Conservation (phyloP, 108 stramenopile species). For the Skeletonema potamos region DNA sequence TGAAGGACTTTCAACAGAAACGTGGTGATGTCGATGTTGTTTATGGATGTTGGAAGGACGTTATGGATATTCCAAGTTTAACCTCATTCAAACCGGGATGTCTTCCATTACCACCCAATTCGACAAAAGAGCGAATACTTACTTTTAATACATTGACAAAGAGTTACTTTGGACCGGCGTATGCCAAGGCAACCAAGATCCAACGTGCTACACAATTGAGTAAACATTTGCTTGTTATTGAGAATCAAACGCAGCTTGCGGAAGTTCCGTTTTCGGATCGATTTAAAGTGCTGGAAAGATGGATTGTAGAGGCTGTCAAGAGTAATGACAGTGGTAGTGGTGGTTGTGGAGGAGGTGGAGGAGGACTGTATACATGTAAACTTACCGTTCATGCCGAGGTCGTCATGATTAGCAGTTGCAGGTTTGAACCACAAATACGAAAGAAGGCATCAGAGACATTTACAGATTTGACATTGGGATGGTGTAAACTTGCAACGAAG, state of each 20-base stretch:
- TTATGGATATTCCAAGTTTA: background rate
- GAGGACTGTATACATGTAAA: slow-evolving; percentile 18
- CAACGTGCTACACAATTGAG: slow-evolving; percentile 63
- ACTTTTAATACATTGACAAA: slow-evolving; percentile 75
- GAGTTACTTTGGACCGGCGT: slow-evolving; percentile 78
- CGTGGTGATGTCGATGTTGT: slow-evolving; percentile 71
- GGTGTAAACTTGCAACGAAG: slow-evolving; percentile 66
- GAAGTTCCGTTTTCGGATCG: slow-evolving; percentile 79
- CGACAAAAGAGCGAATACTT: slow-evolving; percentile 47
- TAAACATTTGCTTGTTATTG: slow-evolving; percentile 58
- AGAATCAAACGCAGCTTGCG: slow-evolving; percentile 58
- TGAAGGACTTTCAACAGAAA: slow-evolving; percentile 70
- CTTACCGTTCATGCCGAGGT: slow-evolving; percentile 54
- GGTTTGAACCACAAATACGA: slow-evolving; percentile 66
- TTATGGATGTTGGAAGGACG: slow-evolving; percentile 63
- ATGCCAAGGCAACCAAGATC: slow-evolving; percentile 68
- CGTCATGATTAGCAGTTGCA: slow-evolving; percentile 56
- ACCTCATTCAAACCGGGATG: slow-evolving; percentile 8
- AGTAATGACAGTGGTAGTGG: slow-evolving; percentile 4
- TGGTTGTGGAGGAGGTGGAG: background rate
- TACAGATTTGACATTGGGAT: slow-evolving; percentile 56
- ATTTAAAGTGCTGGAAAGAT: slow-evolving; percentile 77
- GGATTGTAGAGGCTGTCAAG: slow-evolving; percentile 56
- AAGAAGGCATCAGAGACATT: slow-evolving; percentile 63
- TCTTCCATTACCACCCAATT: slow-evolving; percentile 1